Conservation (phyloP, 83 land plant species). For the Diphasiastrum complanatum region DNA sequence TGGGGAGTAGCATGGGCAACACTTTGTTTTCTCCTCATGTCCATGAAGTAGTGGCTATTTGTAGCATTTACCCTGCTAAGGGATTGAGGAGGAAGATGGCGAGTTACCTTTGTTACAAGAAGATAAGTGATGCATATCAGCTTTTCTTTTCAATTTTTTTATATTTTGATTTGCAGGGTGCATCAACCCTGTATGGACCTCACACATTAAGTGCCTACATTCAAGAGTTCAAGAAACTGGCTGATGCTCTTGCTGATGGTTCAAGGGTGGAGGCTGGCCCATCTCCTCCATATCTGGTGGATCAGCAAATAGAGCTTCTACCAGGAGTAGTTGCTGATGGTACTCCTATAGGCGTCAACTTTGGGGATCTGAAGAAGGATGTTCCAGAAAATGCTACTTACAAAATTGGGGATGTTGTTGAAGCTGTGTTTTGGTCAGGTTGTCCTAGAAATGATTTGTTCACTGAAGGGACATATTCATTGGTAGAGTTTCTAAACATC, state of each 20-base stretch:
- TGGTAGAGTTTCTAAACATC: conserved; percentile 45
- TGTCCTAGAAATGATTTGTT: conserved; percentile 64
- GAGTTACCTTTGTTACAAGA: too few relatives aligned
- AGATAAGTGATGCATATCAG: too few relatives aligned
- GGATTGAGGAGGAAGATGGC: too few relatives aligned
- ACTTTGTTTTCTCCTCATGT: not conserved
- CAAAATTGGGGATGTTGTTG: conserved; percentile 43
- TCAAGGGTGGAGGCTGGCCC: conserved; percentile 26
- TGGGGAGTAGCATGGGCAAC: too few relatives aligned
- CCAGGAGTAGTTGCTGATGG: conserved; percentile 60
- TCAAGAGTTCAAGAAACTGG: conserved; percentile 75
- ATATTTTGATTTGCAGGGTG: conserved; percentile 46
- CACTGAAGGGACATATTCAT: conserved; percentile 66
- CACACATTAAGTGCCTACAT: conserved; percentile 70
- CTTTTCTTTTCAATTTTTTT: too few relatives aligned
- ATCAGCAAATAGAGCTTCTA: conserved; percentile 53
- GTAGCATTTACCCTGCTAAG: too few relatives aligned
- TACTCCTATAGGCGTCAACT: conserved; percentile 47
- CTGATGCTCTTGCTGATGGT: conserved; percentile 43
- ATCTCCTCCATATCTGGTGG: conserved; percentile 51
- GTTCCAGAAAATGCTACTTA: conserved; percentile 42
- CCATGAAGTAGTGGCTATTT: too few relatives aligned
- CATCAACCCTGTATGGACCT: conserved; percentile 75
- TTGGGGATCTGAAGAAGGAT: conserved; percentile 58
- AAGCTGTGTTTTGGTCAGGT: conserved; percentile 53